A percentile compares a stretch with the other conserved stretches of the same genome.
Evolutionary conservation across 129 eudicot genomes (phyloP).

Genomic region (Helianthus tuberosus): DNA sequence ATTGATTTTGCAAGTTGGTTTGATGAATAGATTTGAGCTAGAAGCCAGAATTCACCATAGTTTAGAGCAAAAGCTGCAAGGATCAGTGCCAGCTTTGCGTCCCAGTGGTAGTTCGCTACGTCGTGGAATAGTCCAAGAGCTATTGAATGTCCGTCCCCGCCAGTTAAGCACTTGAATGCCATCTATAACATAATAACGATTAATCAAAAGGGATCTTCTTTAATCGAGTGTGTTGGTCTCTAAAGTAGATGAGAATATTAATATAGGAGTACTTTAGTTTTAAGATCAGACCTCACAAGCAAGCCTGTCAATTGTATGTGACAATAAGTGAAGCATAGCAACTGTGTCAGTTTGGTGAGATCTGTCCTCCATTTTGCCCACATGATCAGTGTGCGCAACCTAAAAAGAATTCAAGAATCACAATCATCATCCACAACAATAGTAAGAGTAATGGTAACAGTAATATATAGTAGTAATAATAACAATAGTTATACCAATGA

Average conservation of each 20-base stretch:
- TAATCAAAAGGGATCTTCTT: background rate
- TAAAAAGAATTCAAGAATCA: conserved; percentile 4
- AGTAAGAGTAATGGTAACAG: too few species aligned
- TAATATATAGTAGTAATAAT: background rate
- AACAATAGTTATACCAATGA: conserved; percentile 19
- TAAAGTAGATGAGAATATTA: conserved; percentile 10
- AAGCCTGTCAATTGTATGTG: conserved; percentile 50
- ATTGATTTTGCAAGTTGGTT: conserved; percentile 81
- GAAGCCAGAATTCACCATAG: conserved; percentile 92
- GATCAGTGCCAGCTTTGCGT: conserved; percentile 69
- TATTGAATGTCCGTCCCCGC: conserved; percentile 58
- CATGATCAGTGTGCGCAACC: conserved; percentile 26
- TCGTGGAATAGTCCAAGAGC: conserved; percentile 55
- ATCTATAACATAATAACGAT: conserved; percentile 35
- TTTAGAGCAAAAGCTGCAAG: conserved; percentile 75
- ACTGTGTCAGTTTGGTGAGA: conserved; percentile 26
- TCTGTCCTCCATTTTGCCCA: conserved; percentile 30
- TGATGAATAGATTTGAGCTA: conserved; percentile 58
- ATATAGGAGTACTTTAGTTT: background rate
- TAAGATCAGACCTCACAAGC: conserved; percentile 54
- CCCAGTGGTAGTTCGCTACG: conserved; percentile 73
- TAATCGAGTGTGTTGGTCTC: background rate
- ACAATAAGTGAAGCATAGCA: conserved; percentile 38
- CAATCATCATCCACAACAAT: too few species aligned
- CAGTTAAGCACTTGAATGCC: conserved; percentile 46